These are phyloP conservation scores for Prunus yedoensis DNA, from an alignment of 331 rosid species.

Conservation along the genomic window DNA sequence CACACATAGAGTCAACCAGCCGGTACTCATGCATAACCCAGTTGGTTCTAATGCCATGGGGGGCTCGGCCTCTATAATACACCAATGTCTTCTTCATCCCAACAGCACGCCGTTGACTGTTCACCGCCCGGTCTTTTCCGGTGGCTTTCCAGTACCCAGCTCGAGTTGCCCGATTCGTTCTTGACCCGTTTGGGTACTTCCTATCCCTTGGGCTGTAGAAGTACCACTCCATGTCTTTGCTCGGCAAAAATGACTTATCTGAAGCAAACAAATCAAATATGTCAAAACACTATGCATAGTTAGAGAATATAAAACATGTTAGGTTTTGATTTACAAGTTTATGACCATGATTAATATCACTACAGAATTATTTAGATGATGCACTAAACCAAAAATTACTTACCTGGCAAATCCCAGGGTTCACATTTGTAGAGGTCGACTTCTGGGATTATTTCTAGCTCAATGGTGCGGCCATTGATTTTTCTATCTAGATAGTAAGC, in stretches of 20 bases:
- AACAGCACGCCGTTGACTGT: constrained; percentile 56
- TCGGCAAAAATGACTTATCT: constrained; percentile 84
- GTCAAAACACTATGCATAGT: background rate
- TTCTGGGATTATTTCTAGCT: constrained; percentile 94
- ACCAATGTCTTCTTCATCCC: constrained; percentile 99
- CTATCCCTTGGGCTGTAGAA: constrained; percentile 91
- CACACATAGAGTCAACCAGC: constrained; percentile 45
- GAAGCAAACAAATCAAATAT: background rate
- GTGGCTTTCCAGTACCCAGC: constrained; percentile 99
- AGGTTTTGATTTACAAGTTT: too few species aligned
- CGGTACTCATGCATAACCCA: constrained; percentile 99
- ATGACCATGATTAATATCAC: too few species aligned
- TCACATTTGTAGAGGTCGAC: constrained; percentile 96
- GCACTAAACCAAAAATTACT: background rate
- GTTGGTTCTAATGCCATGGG: constrained; percentile 90
- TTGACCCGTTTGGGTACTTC: constrained; percentile 95
- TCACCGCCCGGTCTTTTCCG: constrained; percentile 81
- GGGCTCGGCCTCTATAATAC: constrained; percentile 91
- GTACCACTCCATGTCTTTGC: constrained; percentile 99
- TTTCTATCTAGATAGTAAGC: constrained; percentile 90
- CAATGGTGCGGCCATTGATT: constrained; percentile 80
- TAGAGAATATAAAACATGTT: background rate
- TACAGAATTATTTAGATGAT: background rate
- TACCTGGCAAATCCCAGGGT: constrained; percentile 99
- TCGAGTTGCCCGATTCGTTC: constrained; percentile 86